phyloP scores from a whole-genome alignment of 495 filamentous ascomycete genomes.

The Ascodesmis nigricans region DNA sequence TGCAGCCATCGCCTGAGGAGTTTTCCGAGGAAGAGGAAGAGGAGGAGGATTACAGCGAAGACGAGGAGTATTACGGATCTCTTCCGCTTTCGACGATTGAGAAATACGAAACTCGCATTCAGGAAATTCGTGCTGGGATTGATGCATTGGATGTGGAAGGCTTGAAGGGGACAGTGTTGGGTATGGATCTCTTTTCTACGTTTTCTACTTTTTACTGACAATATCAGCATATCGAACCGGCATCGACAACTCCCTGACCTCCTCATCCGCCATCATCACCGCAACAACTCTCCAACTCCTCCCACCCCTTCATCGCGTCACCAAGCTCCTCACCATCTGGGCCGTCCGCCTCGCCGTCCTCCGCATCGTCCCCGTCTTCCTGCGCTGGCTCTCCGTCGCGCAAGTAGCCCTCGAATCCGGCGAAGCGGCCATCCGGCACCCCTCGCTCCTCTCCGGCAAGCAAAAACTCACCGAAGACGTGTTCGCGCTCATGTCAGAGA shows the following conservation, averaged over 20 bases:
- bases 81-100: slow-evolving; percentile 38
- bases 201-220: slow-evolving; percentile 12
- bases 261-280: slow-evolving; percentile 68
- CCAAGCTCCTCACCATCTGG: slow-evolving; percentile 50
- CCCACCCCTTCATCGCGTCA: slow-evolving; percentile 55
- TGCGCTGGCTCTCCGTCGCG: slow-evolving; percentile 32
- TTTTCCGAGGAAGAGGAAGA: slow-evolving; percentile 28
- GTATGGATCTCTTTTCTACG: slow-evolving; percentile 35
- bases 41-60: slow-evolving; percentile 38
- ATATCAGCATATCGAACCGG: slow-evolving; percentile 29
- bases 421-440: slow-evolving; percentile 9
- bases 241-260: slow-evolving; percentile 30
- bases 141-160: slow-evolving; percentile 69
- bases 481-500: slow-evolving; percentile 37
- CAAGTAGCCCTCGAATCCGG: slow-evolving; percentile 14
- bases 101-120: slow-evolving; percentile 48
- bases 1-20: slow-evolving; percentile 3
- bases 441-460: slow-evolving; percentile 7
- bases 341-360: slow-evolving; percentile 50
- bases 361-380: slow-evolving; percentile 42
- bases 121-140: slow-evolving; percentile 55
- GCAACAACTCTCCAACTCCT: slow-evolving; percentile 69
- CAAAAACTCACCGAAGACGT: slow-evolving; percentile 27
- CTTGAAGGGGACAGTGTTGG: slow-evolving; percentile 69
- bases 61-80: slow-evolving; percentile 42